Conservation (phyloP, 352 stramenopile species). For the Globisporangium paroecandrum region DNA sequence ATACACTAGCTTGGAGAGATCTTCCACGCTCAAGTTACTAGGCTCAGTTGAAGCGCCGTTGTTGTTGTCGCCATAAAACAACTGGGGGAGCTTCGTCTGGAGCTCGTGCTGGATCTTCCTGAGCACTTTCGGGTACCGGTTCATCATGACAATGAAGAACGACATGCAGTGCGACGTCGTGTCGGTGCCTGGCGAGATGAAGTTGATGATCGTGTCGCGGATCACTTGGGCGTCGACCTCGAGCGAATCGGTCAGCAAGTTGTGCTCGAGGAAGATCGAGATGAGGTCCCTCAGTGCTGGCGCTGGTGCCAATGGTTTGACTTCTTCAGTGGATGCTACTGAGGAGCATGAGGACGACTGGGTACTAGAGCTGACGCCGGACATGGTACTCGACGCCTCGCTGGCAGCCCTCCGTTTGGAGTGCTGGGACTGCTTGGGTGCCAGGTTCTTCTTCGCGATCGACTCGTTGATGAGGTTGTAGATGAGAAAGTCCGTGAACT, state of each 20-base stretch:
- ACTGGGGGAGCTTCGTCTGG: conserved; percentile 17
- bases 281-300: conserved; percentile 10
- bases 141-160: conserved; percentile 48
- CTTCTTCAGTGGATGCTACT: not conserved
- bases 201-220: conserved; percentile 55
- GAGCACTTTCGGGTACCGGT: conserved; percentile 32
- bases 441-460: conserved; percentile 22
- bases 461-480: conserved; percentile 34
- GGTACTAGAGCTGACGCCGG: not conserved
- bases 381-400: not conserved
- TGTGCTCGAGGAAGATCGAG: conserved; percentile 18
- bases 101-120: conserved; percentile 34
- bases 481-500: conserved; percentile 25
- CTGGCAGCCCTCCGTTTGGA: not conserved
- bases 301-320: not conserved
- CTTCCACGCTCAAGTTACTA: conserved; percentile 24
- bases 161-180: conserved; percentile 43
- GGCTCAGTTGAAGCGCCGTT: not conserved
- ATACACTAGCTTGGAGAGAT: conserved; percentile 56
- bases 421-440: conserved; percentile 12
- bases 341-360: not conserved
- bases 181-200: conserved; percentile 50
- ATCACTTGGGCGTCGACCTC: conserved; percentile 19
- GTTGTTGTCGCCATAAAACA: conserved; percentile 8
- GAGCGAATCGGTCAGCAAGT: conserved; percentile 2